These are phyloP conservation scores for Phalaenopsis hybrid DNA, from an alignment of 116 monocot genomes.

Conservation along the genomic window DNA sequence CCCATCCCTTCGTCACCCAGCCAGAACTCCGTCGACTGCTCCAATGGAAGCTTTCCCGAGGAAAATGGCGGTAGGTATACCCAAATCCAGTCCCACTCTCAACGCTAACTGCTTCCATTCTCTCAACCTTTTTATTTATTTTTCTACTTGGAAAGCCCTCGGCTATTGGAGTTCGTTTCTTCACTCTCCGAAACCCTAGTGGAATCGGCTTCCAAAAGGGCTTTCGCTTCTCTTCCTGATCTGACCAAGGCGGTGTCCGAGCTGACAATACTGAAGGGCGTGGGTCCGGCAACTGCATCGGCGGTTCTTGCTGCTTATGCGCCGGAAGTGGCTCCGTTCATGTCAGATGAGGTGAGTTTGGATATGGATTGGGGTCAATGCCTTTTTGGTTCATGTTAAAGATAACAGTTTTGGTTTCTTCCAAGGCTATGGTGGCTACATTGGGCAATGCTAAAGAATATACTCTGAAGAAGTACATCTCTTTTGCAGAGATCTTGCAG, in stretches of 20 bases:
- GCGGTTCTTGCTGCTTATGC: slow-evolving; percentile 81
- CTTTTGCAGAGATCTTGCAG: slow-evolving; percentile 64
- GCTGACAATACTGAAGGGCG: slow-evolving; percentile 73
- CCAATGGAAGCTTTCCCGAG: slow-evolving; percentile 88
- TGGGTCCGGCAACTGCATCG: slow-evolving; percentile 87
- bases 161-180: slow-evolving; percentile 61
- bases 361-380: background rate
- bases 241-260: slow-evolving; percentile 54
- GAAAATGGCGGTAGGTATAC: slow-evolving; percentile 66
- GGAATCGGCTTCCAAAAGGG: slow-evolving; percentile 58
- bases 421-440: slow-evolving; percentile 71
- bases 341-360: slow-evolving; percentile 80
- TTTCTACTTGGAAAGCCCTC: slow-evolving; percentile 47
- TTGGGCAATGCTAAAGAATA: slow-evolving; percentile 76
- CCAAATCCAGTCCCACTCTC: too few species aligned
- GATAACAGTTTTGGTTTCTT: slow-evolving; percentile 10
- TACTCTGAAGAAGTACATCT: slow-evolving; percentile 72
- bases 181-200: slow-evolving; percentile 48
- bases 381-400: background rate
- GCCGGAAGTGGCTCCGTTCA: slow-evolving; percentile 81
- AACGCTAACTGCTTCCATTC: background rate
- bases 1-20: slow-evolving; percentile 56
- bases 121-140: background rate
- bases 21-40: slow-evolving; percentile 63
- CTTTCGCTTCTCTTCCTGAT: slow-evolving; percentile 57